Evolutionary conservation across 805 yeast species (phyloP).

Genomic region (Ogataea henricii): DNA sequence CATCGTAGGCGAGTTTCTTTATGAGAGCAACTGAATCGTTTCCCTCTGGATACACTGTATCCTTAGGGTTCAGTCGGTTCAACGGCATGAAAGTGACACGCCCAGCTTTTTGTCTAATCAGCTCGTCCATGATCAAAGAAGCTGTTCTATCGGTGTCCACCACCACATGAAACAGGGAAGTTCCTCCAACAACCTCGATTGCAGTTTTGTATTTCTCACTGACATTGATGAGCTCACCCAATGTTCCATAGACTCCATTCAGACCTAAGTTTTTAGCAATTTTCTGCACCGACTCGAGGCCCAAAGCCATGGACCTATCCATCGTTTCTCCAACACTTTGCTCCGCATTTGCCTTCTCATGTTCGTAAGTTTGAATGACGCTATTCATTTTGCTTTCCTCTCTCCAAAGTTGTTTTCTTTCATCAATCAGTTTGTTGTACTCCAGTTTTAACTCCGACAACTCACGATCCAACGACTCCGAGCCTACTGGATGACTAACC

Average conservation of each 20-base stretch:
- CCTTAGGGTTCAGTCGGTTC: constrained; percentile 56
- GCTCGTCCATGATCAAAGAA: constrained; percentile 70
- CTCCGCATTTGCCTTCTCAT: constrained; percentile 58
- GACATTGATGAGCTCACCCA: constrained; percentile 81
- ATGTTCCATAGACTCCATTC: constrained; percentile 73
- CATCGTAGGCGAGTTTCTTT: constrained; percentile 66
- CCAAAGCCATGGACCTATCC: constrained; percentile 69
- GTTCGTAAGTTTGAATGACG: constrained; percentile 53
- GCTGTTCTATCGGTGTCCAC: constrained; percentile 90
- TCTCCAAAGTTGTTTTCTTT: constrained; percentile 76
- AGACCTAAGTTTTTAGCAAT: constrained; percentile 62
- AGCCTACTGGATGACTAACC: constrained; percentile 22
- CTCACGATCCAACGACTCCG: constrained; percentile 34
- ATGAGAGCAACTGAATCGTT: constrained; percentile 76
- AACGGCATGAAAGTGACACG: constrained; percentile 91
- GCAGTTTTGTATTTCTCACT: constrained; percentile 83
- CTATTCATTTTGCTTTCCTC: constrained; percentile 67
- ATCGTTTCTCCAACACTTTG: constrained; percentile 68
- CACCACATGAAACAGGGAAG: constrained; percentile 80
- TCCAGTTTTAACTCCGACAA: constrained; percentile 39
- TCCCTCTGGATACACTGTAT: constrained; percentile 58
- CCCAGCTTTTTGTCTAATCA: constrained; percentile 70
- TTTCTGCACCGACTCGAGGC: constrained; percentile 67
- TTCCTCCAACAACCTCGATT: constrained; percentile 88
- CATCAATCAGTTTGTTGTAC: constrained; percentile 54